Evolutionary conservation across 2,329 filamentous ascomycete genomes (phyloP).

Genomic region (Fusarium sp.): DNA sequence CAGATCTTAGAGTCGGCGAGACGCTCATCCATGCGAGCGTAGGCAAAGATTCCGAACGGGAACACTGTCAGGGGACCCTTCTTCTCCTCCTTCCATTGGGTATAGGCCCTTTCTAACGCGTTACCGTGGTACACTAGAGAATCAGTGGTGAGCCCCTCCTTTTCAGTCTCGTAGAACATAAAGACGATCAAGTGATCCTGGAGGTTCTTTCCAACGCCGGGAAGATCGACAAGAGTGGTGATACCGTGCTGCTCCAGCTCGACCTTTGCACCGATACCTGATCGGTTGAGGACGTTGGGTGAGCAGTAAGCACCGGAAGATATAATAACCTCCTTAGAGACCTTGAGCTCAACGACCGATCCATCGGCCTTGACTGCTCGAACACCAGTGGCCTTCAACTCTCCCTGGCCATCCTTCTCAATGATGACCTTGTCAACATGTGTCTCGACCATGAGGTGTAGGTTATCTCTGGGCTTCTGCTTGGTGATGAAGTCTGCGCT

Average conservation of each 20-base stretch:
- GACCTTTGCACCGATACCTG: slow-evolving; percentile 57
- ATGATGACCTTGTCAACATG: slow-evolving; percentile 63
- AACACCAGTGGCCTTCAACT: slow-evolving; percentile 56
- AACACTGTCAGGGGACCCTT: slow-evolving; percentile 66
- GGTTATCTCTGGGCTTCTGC: slow-evolving; percentile 50
- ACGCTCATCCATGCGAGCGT: slow-evolving; percentile 67
- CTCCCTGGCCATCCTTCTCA: slow-evolving; percentile 42
- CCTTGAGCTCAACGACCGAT: slow-evolving; percentile 48
- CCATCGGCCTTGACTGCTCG: slow-evolving; percentile 52
- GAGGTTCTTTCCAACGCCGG: slow-evolving; percentile 60
- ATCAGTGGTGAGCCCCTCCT: slow-evolving; percentile 62
- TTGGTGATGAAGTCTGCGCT: slow-evolving; percentile 61
- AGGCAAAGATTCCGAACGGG: slow-evolving; percentile 70
- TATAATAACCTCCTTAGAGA: slow-evolving; percentile 51
- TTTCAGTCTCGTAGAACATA: slow-evolving; percentile 66
- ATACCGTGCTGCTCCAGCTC: slow-evolving; percentile 55
- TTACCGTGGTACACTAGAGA: slow-evolving; percentile 61
- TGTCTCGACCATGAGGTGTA: slow-evolving; percentile 57
- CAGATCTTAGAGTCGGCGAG: slow-evolving; percentile 63
- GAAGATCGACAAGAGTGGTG: slow-evolving; percentile 51
- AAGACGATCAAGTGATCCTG: slow-evolving; percentile 62
- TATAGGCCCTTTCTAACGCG: slow-evolving; percentile 58
- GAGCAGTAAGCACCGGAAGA: slow-evolving; percentile 60
- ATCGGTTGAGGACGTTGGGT: slow-evolving; percentile 60
- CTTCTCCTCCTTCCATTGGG: slow-evolving; percentile 65